Base-by-base conservation (phyloP, 768 basidiomycete genomes). In the Harrya chromipes region DNA sequence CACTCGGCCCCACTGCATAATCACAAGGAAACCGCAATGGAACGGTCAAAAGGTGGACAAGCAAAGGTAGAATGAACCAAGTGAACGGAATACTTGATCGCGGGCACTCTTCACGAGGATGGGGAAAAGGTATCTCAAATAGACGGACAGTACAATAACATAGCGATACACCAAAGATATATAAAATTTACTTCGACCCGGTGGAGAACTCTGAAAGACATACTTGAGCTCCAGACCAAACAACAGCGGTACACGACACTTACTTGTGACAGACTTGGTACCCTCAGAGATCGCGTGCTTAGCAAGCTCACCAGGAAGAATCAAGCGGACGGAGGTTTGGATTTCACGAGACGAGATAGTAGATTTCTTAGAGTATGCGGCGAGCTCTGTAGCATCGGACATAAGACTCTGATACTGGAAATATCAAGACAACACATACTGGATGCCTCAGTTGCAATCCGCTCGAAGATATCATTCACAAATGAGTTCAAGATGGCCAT, bases 261-360 rank as follows among this genome's bases (percentile, higher is more conserved):
- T 55, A 83, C 82, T 85, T 58, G 84, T 85, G 44, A 84, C 83
- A 27, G 79, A 80, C 73, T 84, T 84, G 26, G 82, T 86, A 55
- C 88, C 88, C 73, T 91, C 89, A 7, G 87, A 90, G 72, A 90
- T 90, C 59, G 89, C 89, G 64, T 90, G 89, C 76, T 91, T 90
- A 50, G 87, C 85, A 39, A 91, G 78, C 68, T 90, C 88, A 72
- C 87, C 89, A 46, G 88, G 87, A 31, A 92, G 79, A 65, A 92
- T 90, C 54, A 90, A 75, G 49, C 89, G 81, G 34, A 91, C 90
- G 31, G 82, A 77, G 1, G 89, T 92, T 72, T 92, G 89, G 64
- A 92, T 92, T 70, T 92, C 89, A 44, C 89, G 86, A 37, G 87
- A 90, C n/a, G 90, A 90, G 69, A 92, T 90, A 14, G 89, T 92